Conservation (phyloP, 306 rosid genomes). For the Casuarina equisetifolia region DNA sequence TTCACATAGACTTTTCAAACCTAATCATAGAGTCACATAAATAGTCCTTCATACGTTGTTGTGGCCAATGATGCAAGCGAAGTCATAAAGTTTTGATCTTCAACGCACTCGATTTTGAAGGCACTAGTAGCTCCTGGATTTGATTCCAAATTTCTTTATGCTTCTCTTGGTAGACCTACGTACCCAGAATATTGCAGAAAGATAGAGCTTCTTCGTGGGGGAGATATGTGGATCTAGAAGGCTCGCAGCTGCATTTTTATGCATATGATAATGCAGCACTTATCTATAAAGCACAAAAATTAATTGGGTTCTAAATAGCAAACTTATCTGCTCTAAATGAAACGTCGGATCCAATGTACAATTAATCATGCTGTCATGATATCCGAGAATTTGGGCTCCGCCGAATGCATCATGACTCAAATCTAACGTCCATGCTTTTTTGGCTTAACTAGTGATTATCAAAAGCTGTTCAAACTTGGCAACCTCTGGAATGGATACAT, state of each 20-base stretch:
- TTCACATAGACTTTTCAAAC: neutral
- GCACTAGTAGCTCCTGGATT: neutral
- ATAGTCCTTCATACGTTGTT: neutral
- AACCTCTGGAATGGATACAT: neutral
- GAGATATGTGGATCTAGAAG: neutral
- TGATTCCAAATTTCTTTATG: neutral
- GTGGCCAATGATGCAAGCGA: neutral
- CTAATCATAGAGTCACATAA: neutral
- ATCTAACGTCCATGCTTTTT: slow-evolving; percentile 20
- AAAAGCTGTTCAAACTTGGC: neutral
- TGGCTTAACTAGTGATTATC: neutral
- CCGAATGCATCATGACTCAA: slow-evolving; percentile 33
- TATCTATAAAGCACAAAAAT: neutral
- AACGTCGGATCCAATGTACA: slow-evolving; percentile 20
- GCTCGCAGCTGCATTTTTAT: neutral
- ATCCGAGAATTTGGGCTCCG: slow-evolving; percentile 37
- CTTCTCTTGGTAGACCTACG: neutral
- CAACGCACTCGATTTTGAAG: neutral
- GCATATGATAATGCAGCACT: neutral
- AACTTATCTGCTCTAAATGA: neutral
- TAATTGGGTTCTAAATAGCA: neutral
- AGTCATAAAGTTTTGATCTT: neutral
- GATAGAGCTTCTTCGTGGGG: neutral
- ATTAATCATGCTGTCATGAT: slow-evolving; percentile 24
- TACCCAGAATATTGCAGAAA: too few species aligned